Evolutionary conservation across 2,329 filamentous ascomycete genomes (phyloP).

Genomic region (Claviceps sorghi): DNA sequence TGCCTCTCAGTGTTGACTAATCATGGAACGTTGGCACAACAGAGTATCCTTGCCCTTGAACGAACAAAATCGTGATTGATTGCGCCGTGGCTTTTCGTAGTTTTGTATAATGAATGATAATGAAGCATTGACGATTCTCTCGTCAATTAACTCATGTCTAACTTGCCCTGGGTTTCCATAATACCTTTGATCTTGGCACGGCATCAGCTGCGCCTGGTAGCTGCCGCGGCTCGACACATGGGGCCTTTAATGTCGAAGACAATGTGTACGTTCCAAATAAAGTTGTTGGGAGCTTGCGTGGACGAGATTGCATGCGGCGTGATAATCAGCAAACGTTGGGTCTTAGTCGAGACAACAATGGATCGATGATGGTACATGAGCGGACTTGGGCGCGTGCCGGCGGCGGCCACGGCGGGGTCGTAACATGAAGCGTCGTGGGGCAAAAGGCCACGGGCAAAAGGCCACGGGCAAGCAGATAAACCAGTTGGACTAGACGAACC

Average conservation of each 20-base stretch:
- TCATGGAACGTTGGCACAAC: background rate
- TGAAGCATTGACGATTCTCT: too few relatives aligned
- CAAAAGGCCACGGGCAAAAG: background rate
- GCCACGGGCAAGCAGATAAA: background rate
- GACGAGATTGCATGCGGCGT: too few relatives aligned
- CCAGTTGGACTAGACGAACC: background rate
- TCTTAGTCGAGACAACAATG: too few relatives aligned
- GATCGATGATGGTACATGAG: too few relatives aligned
- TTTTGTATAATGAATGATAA: background rate
- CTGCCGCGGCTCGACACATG: background rate
- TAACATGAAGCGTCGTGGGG: background rate
- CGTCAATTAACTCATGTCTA: background rate
- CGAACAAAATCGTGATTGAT: background rate
- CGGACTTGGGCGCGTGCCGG: too few relatives aligned
- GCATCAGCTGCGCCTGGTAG: background rate
- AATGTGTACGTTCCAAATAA: background rate
- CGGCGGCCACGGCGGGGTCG: background rate
- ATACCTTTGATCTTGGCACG: background rate
- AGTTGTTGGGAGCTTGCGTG: background rate
- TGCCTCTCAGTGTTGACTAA: background rate
- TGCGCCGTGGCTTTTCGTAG: background rate
- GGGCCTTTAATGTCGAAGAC: background rate
- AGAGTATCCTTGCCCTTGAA: background rate
- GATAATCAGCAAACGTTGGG: too few relatives aligned
- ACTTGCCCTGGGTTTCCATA: too few relatives aligned